Conservation (phyloP, 164 flowering plant species). For the Macadamia tetraphylla region DNA sequence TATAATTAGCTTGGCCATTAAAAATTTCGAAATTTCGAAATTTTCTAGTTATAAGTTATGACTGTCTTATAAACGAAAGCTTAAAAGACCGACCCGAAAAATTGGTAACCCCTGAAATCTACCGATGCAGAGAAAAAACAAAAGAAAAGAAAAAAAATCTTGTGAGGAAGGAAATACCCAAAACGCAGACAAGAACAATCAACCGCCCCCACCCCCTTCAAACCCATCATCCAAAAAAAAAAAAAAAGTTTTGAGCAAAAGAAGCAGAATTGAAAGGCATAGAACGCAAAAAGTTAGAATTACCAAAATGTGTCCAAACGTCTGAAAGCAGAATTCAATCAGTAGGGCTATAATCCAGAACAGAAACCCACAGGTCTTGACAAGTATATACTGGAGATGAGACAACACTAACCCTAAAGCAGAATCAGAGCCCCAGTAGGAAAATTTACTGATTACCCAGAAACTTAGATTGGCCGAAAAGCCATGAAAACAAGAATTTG, state of each 20-base stretch:
- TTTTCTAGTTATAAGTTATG: background rate
- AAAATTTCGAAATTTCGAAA: background rate
- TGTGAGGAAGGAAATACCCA: too few relatives aligned
- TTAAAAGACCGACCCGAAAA: background rate
- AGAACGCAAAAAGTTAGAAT: too few relatives aligned
- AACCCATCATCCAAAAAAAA: too few relatives aligned
- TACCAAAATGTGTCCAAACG: too few relatives aligned
- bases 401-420: background rate
- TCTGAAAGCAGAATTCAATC: too few relatives aligned
- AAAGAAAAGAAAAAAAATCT: too few relatives aligned
- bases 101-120: background rate
- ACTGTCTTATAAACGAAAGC: background rate
- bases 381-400: background rate
- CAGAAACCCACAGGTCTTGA: background rate
- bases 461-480: background rate
- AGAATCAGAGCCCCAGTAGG: background rate
- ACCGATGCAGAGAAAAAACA: background rate
- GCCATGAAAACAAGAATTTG: background rate
- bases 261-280: too few relatives aligned
- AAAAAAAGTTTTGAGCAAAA: too few relatives aligned
- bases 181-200: too few relatives aligned
- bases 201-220: too few relatives aligned
- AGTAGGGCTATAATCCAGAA: background rate
- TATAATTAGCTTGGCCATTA: background rate
- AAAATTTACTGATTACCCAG: background rate